A percentile compares a stretch with the other conserved stretches of the same genome.
Evolutionary conservation across 495 filamentous ascomycete species (phyloP).

Genomic region (Penicillium coffeae): DNA sequence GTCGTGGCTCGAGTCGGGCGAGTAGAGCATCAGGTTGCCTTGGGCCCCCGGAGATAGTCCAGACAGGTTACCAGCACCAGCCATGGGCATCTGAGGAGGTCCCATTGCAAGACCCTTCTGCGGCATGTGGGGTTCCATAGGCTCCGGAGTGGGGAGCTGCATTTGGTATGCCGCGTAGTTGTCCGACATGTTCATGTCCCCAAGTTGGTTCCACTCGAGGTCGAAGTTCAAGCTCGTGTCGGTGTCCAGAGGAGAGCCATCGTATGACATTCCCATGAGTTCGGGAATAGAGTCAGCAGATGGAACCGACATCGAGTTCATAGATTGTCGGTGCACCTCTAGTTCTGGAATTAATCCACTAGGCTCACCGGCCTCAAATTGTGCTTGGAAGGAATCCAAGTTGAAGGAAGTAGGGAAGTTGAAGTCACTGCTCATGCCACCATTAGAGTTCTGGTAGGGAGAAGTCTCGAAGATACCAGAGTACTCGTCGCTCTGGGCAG

Average conservation of each 20-base stretch:
- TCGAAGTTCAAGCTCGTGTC: conserved; percentile 31
- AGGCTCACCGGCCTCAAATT: conserved; percentile 53
- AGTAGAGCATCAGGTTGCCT: conserved; percentile 61
- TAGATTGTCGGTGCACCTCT: conserved; percentile 23
- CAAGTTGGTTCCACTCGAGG: conserved; percentile 36
- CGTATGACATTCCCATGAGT: conserved; percentile 18
- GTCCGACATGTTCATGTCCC: conserved; percentile 23
- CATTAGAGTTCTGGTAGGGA: conserved; percentile 8
- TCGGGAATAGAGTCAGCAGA: conserved; percentile 23
- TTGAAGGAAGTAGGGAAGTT: conserved; percentile 34
- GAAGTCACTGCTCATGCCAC: conserved; percentile 14
- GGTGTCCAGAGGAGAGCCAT: conserved; percentile 22
- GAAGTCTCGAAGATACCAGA: conserved; percentile 20
- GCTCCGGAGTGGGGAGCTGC: conserved; percentile 24
- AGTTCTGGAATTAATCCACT: conserved; percentile 21
- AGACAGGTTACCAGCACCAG: background rate
- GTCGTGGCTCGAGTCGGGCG: conserved; percentile 46
- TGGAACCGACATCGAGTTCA: conserved; percentile 25
- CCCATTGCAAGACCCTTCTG: conserved; percentile 11
- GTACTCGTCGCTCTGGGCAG: conserved; percentile 20
- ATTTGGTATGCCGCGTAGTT: conserved; percentile 35
- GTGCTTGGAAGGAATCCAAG: conserved; percentile 47
- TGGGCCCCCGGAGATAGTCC: conserved; percentile 62
- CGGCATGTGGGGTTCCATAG: conserved; percentile 11
- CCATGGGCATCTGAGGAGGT: conserved; percentile 7